Percentiles rank a stretch among this genome's conserved stretches.
These are phyloP conservation scores for Xylariaceae sp. DNA, from an alignment of 2,329 filamentous ascomycete genomes.

Conservation along the genomic window DNA sequence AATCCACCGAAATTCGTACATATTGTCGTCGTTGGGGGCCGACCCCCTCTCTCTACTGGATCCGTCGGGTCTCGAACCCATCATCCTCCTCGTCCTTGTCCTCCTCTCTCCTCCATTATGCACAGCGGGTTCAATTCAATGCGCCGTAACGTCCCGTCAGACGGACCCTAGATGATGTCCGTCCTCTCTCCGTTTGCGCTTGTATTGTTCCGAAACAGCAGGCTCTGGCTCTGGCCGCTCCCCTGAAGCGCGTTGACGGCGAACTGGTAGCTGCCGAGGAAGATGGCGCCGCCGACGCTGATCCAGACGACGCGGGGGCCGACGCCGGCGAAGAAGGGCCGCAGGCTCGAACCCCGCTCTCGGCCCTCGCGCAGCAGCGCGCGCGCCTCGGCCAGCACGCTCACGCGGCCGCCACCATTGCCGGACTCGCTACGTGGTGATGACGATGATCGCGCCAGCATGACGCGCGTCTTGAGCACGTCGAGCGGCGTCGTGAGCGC, in stretches of 20 bases:
- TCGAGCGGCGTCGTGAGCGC: slow-evolving; percentile 87
- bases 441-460: slow-evolving; percentile 67
- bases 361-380: slow-evolving; percentile 56
- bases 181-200: slow-evolving; percentile 1
- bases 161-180: too few relatives aligned
- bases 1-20: too few relatives aligned
- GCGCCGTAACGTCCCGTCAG: too few relatives aligned
- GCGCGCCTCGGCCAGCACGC: slow-evolving; percentile 50
- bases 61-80: too few relatives aligned
- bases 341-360: too few relatives aligned
- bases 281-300: slow-evolving; percentile 86
- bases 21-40: too few relatives aligned
- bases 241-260: slow-evolving; percentile 64
- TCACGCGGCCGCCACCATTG: slow-evolving; percentile 59
- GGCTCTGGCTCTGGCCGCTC: too few relatives aligned
- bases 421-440: too few relatives aligned
- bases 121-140: too few relatives aligned
- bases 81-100: too few relatives aligned
- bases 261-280: slow-evolving; percentile 89
- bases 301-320: slow-evolving; percentile 91
- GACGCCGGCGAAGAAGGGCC: slow-evolving; percentile 66
- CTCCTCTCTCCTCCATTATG: too few relatives aligned
- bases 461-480: slow-evolving; percentile 93
- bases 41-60: too few relatives aligned
- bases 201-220: slow-evolving; percentile 1